Evolutionary conservation across 2,329 filamentous ascomycete genomes (phyloP).

Genomic region (Neopestalotiopsis sp.): DNA sequence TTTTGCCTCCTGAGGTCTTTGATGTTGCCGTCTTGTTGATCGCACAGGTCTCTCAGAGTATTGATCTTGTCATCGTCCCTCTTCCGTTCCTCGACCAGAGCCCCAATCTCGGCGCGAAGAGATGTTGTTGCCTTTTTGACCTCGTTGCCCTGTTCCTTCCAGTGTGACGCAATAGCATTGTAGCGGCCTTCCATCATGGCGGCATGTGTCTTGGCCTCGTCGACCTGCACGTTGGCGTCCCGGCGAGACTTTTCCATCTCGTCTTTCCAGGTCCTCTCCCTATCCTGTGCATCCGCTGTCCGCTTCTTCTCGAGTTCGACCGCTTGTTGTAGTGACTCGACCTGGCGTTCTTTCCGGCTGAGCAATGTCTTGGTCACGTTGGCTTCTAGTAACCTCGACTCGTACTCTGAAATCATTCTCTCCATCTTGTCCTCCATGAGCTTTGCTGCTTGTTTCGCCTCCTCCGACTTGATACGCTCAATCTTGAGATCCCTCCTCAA

Average conservation of each 20-base stretch:
- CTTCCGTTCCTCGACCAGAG: conserved; percentile 58
- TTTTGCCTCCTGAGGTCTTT: conserved; percentile 65
- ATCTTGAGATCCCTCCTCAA: conserved; percentile 75
- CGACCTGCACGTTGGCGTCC: conserved; percentile 66
- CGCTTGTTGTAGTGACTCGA: conserved; percentile 69
- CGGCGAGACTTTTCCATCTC: conserved; percentile 66
- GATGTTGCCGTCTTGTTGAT: conserved; percentile 75
- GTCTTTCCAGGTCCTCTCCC: conserved; percentile 65
- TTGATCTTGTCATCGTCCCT: conserved; percentile 67
- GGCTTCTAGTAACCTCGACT: conserved; percentile 71
- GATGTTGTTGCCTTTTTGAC: conserved; percentile 56
- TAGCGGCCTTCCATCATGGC: conserved; percentile 74
- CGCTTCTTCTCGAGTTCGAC: conserved; percentile 69
- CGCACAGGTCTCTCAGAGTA: conserved; percentile 70
- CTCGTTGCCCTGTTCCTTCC: conserved; percentile 69
- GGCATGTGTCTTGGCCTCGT: conserved; percentile 68
- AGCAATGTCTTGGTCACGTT: conserved; percentile 74
- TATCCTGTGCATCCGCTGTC: conserved; percentile 61
- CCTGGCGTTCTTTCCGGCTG: conserved; percentile 74
- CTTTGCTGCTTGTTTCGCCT: conserved; percentile 71
- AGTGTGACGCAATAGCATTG: conserved; percentile 69
- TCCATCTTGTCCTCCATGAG: conserved; percentile 76
- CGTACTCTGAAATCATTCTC: conserved; percentile 69
- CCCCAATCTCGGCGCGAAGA: conserved; percentile 58
- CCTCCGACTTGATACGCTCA: conserved; percentile 69